Base-by-base conservation (phyloP, 2,329 filamentous ascomycete genomes). In the Alternaria consortialis region DNA sequence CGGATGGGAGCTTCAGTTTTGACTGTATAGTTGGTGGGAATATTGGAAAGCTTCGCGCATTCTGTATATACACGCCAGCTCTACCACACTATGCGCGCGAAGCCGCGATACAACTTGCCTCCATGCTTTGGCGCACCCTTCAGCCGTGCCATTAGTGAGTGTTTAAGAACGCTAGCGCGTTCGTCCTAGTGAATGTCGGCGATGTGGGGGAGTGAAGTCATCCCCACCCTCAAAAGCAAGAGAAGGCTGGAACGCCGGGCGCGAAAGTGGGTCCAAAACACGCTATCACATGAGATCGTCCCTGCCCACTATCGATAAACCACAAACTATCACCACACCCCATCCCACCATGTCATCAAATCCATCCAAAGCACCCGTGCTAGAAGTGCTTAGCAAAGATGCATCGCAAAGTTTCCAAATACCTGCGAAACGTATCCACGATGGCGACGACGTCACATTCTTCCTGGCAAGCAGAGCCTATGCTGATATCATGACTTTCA, bases 391-490 rank as follows among this genome's bases (percentile, higher is more conserved):
- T 5, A 70, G 74, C 25, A 57, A 52, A 15, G 43, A 58, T 34
- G 46, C 60, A 12, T 64, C 66, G 13, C 71, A 75, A 57, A 62
- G 40, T 15, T 97, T 97, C 79, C 75, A 83, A 53, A 81, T 82
- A 42, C 95, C 95, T 0, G 75, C 77, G 58, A 99, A 98, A 79
- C 85, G 85, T 73, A 99, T 99, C 81, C 86, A 97, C 80, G 91
- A 95, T 71, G 90, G 90, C 58, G 83, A 89, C 61, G 93, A 98
- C 83, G 91, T 99, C 56, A 79, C 87, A 20, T 87, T 86, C 64
- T 99, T 98, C 78, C 87, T 97, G 54, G 86, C 85, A 8, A 93
- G 92, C 50, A 87, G 87, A 68, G 95, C 93, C 44, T 97, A 98
- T 80, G 86, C 88, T 60, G 93, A 97, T 75, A 91, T 99, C 55